These are phyloP conservation scores for Delitschia confertaspora DNA, from an alignment of 495 filamentous ascomycete species.

Conservation along the genomic window DNA sequence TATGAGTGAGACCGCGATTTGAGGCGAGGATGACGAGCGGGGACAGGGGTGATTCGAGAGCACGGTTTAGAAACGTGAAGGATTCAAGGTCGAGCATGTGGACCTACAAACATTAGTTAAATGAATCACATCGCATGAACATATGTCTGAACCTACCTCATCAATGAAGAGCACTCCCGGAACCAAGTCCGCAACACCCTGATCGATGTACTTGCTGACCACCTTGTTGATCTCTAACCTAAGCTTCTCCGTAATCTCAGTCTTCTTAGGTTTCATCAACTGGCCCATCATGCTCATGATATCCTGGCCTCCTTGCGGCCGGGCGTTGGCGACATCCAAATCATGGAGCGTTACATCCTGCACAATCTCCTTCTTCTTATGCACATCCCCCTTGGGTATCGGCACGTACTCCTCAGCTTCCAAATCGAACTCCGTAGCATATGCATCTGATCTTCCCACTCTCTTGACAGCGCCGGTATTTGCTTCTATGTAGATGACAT, in stretches of 20 bases:
- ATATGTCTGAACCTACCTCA: conserved; percentile 56
- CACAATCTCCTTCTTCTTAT: conserved; percentile 99
- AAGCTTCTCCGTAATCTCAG: conserved; percentile 95
- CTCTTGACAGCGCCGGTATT: conserved; percentile 96
- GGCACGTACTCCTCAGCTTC: conserved; percentile 98
- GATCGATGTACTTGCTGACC: conserved; percentile 94
- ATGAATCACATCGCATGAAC: background rate
- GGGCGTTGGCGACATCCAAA: conserved; percentile 88
- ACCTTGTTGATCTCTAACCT: conserved; percentile 96
- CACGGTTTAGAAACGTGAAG: conserved; percentile 97
- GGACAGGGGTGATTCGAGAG: conserved; percentile 83
- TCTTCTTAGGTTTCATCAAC: conserved; percentile 97
- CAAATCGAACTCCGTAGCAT: conserved; percentile 95
- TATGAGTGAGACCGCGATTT: conserved; percentile 84
- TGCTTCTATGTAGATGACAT: conserved; percentile 97
- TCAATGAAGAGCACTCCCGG: conserved; percentile 97
- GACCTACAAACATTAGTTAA: conserved; percentile 50
- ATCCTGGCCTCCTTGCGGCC: conserved; percentile 92
- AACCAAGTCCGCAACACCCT: conserved; percentile 94
- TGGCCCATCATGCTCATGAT: conserved; percentile 99
- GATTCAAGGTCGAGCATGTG: conserved; percentile 99
- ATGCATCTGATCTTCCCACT: conserved; percentile 89
- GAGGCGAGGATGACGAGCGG: conserved; percentile 96
- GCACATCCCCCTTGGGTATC: conserved; percentile 95
- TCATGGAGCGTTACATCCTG: conserved; percentile 97